Evolutionary conservation across 768 basidiomycete genomes (phyloP).

Genomic region (Pleurotus eryngii): DNA sequence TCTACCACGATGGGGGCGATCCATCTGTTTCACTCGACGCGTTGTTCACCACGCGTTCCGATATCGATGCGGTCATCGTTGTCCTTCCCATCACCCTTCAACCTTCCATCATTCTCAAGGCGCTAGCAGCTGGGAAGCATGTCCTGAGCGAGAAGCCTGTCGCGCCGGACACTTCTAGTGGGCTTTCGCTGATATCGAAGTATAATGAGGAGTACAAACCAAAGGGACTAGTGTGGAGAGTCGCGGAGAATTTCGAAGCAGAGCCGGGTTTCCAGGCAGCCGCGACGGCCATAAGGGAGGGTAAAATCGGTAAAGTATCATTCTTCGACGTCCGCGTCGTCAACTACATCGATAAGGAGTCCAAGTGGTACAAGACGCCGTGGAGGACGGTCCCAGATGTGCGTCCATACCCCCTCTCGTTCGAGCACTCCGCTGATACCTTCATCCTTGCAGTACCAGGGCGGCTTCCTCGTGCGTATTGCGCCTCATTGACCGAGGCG

Average conservation of each 20-base stretch:
- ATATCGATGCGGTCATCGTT: constrained; percentile 72
- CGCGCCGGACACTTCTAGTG: constrained; percentile 63
- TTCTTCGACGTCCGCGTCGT: constrained; percentile 60
- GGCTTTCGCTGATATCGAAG: constrained; percentile 57
- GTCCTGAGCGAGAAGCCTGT: constrained; percentile 89
- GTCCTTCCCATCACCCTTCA: constrained; percentile 76
- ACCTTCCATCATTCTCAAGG: constrained; percentile 61
- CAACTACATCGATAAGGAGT: constrained; percentile 53
- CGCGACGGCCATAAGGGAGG: constrained; percentile 45
- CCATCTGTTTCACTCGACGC: constrained; percentile 46
- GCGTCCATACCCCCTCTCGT: constrained; percentile 22
- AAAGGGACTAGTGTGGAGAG: constrained; percentile 72
- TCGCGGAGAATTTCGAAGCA: constrained; percentile 76
- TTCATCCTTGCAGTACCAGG: constrained; percentile 54
- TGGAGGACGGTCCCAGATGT: constrained; percentile 85
- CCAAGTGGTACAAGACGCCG: constrained; percentile 77
- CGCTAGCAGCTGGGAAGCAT: constrained; percentile 76
- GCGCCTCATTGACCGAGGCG: constrained; percentile 6
- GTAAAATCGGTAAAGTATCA: constrained; percentile 69
- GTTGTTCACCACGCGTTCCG: constrained; percentile 56
- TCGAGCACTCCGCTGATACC: constrained; percentile 1
- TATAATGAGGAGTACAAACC: constrained; percentile 65
- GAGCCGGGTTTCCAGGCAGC: constrained; percentile 56
- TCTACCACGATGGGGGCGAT: constrained; percentile 54
- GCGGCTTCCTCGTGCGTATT: constrained; percentile 71